phyloP scores from a whole-genome alignment of 495 filamentous ascomycete genomes.

The Penicillium dipodomyicola region DNA sequence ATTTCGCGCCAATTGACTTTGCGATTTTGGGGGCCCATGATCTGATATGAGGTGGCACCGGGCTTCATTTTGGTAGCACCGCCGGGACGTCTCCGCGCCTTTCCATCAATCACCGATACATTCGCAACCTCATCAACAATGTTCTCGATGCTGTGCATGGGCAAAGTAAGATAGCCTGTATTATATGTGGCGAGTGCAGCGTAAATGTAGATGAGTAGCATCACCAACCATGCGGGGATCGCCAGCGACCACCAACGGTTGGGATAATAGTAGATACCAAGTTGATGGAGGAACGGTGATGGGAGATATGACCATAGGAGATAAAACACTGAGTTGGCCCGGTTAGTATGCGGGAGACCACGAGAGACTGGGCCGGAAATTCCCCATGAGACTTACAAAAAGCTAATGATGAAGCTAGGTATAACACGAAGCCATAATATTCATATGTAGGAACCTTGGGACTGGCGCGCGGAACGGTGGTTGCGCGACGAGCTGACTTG shows the following conservation, averaged over 20 bases:
- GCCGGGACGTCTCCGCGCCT: slow-evolving; percentile 55
- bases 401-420: slow-evolving; percentile 73
- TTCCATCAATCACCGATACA: slow-evolving; percentile 76
- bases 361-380: background rate
- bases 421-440: slow-evolving; percentile 97
- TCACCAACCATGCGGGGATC: slow-evolving; percentile 84
- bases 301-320: slow-evolving; percentile 93
- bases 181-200: slow-evolving; percentile 91
- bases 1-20: slow-evolving; percentile 67
- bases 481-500: slow-evolving; percentile 60
- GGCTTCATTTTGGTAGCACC: slow-evolving; percentile 46
- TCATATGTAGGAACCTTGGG: slow-evolving; percentile 97
- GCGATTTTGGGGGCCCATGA: slow-evolving; percentile 49
- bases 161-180: slow-evolving; percentile 78
- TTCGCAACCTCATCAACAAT: slow-evolving; percentile 88
- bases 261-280: slow-evolving; percentile 96
- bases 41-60: slow-evolving; percentile 47
- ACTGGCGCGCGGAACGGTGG: slow-evolving; percentile 78
- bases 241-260: slow-evolving; percentile 97
- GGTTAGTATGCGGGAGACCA: slow-evolving; percentile 1
- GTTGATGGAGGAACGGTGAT: slow-evolving; percentile 82
- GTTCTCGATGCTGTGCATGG: slow-evolving; percentile 77
- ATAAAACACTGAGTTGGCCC: slow-evolving; percentile 62
- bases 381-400: slow-evolving; percentile 52
- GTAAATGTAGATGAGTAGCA: slow-evolving; percentile 88